These are phyloP conservation scores for Zymoseptoria brevis DNA, from an alignment of 2,329 filamentous ascomycete species.

Conservation along the genomic window DNA sequence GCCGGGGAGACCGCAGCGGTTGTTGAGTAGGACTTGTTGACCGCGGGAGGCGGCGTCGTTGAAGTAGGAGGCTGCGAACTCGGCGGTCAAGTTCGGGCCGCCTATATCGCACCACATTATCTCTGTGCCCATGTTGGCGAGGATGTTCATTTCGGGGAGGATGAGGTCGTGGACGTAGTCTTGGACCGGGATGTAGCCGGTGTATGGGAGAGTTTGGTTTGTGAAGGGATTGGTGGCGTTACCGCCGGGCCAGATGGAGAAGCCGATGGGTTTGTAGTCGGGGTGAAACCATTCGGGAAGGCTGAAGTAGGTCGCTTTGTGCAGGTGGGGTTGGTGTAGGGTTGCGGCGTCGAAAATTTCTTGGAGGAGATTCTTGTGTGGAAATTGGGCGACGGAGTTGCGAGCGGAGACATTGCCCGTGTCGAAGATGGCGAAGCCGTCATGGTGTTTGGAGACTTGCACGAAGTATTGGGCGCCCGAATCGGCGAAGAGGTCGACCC, in stretches of 20 bases:
- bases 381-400: conserved; percentile 33
- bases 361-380: conserved; percentile 35
- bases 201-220: conserved; percentile 36
- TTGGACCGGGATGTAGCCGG: conserved; percentile 35
- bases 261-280: conserved; percentile 36
- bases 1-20: conserved; percentile 47
- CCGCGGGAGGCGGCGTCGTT: conserved; percentile 34
- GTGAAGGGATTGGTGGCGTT: conserved; percentile 40
- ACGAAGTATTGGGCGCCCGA: conserved; percentile 45
- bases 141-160: conserved; percentile 38
- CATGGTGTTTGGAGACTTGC: conserved; percentile 40
- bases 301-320: conserved; percentile 39
- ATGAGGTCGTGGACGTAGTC: conserved; percentile 38
- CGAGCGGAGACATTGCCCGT: conserved; percentile 34
- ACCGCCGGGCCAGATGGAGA: conserved; percentile 33
- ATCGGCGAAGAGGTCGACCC: conserved; percentile 47
- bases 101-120: conserved; percentile 45
- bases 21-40: conserved; percentile 49
- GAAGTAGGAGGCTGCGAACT: conserved; percentile 38
- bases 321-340: conserved; percentile 37
- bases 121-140: conserved; percentile 37
- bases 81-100: conserved; percentile 36
- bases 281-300: conserved; percentile 43
- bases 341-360: conserved; percentile 39
- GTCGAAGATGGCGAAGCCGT: conserved; percentile 42